These are phyloP conservation scores for Colletotrichum sp. DNA, from an alignment of 2,329 filamentous ascomycete species.

Conservation along the genomic window DNA sequence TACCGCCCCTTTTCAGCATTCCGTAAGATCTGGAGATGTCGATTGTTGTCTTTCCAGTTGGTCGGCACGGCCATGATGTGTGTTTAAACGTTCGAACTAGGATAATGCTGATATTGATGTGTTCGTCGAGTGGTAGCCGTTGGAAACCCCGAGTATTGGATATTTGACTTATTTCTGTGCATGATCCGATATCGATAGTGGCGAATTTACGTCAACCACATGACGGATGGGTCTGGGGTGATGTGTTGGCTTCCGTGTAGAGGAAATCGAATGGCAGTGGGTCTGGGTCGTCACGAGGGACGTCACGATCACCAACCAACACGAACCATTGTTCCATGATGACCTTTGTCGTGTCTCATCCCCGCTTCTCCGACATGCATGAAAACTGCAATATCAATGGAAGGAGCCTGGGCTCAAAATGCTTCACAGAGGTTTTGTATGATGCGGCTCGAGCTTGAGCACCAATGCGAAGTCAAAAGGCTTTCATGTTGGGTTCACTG, in stretches of 20 bases:
- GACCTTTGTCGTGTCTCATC: background rate
- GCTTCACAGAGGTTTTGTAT: background rate
- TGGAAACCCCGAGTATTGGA: background rate
- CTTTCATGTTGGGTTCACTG: background rate
- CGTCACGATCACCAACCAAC: background rate
- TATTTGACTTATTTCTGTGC: background rate
- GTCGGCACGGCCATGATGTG: background rate
- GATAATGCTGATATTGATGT: background rate
- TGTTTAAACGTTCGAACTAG: background rate
- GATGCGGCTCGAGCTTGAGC: background rate
- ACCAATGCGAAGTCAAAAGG: background rate
- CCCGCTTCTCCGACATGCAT: background rate
- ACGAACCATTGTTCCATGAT: background rate
- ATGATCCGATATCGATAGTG: background rate
- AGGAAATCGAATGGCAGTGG: background rate
- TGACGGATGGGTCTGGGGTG: background rate
- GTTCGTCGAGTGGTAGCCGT: background rate
- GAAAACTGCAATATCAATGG: background rate
- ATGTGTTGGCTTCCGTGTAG: background rate
- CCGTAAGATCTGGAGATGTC: background rate
- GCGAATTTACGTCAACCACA: background rate
- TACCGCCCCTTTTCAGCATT: conserved; percentile 36
- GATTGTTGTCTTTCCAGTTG: background rate
- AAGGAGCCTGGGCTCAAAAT: background rate
- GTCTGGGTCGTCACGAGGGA: background rate